A percentile compares a stretch with the other conserved stretches of the same genome.
Evolutionary conservation across 192 early-diverging fungal genomes (phyloP).

Genomic region (Umbelopsis sp.): DNA sequence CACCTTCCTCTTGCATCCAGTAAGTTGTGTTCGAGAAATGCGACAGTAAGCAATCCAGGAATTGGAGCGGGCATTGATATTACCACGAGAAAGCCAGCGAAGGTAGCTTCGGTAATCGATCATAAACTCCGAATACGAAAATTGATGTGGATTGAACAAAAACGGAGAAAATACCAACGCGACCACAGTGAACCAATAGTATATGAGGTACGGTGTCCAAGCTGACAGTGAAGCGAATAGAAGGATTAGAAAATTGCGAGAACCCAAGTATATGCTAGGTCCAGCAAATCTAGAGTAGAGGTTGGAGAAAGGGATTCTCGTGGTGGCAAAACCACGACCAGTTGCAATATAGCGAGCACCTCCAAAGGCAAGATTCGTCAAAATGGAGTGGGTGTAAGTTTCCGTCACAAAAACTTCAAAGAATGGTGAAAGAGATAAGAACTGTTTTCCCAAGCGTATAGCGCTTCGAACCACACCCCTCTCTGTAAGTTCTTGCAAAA

Average conservation of each 20-base stretch:
- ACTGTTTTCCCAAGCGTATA: conserved; percentile 79
- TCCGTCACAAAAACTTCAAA: conserved; percentile 88
- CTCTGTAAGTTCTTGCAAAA: conserved; percentile 83
- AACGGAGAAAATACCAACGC: conserved; percentile 80
- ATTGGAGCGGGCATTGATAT: conserved; percentile 67
- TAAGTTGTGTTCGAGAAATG: conserved; percentile 68
- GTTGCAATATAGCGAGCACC: conserved; percentile 83
- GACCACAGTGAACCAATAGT: conserved; percentile 82
- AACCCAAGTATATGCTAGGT: conserved; percentile 76
- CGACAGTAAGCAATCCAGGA: conserved; percentile 82
- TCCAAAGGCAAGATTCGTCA: conserved; percentile 81
- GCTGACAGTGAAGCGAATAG: conserved; percentile 61
- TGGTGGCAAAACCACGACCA: conserved; percentile 84
- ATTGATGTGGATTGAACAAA: conserved; percentile 89
- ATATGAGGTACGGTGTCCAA: conserved; percentile 69
- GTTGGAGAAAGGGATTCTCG: conserved; percentile 74
- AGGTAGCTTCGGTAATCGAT: conserved; percentile 80
- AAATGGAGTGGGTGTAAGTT: conserved; percentile 77
- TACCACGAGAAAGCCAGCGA: conserved; percentile 79
- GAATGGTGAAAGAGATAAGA: conserved; percentile 80
- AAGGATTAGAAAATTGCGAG: conserved; percentile 65
- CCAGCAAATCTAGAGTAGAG: conserved; percentile 81
- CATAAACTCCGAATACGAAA: conserved; percentile 74
- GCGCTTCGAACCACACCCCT: conserved; percentile 75
- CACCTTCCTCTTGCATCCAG: conserved; percentile 74